phyloP scores from a whole-genome alignment of 1,284 basidiomycete species.

The Sporisorium scitamineum region DNA sequence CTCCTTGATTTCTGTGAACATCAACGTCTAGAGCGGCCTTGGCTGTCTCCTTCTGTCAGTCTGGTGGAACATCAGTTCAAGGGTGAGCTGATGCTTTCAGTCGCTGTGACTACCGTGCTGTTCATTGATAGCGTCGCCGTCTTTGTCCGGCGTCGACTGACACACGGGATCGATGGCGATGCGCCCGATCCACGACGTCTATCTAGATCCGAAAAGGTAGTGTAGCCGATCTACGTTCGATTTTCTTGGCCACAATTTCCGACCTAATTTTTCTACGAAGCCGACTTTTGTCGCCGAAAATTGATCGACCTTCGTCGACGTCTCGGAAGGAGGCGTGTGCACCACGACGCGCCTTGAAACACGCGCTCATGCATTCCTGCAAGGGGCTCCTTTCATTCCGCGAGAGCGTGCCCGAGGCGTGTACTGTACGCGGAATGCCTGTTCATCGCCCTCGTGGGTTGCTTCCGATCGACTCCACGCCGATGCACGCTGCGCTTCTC shows the following conservation, averaged over 20 bases:
- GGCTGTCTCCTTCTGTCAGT: too few species aligned
- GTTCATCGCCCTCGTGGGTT: not conserved
- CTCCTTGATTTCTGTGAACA: too few species aligned
- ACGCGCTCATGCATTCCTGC: conserved; percentile 3
- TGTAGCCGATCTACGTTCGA: not conserved
- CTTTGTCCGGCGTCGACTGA: not conserved
- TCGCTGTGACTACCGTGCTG: too few species aligned
- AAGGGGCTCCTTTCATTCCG: not conserved
- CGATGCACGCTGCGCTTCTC: not conserved
- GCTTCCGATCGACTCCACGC: not conserved
- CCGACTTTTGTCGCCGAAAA: not conserved
- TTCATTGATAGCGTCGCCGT: too few species aligned
- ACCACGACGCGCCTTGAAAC: not conserved
- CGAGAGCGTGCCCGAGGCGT: not conserved
- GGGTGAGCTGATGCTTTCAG: too few species aligned
- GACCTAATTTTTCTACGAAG: not conserved
- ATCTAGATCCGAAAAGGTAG: not conserved
- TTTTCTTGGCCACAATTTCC: not conserved
- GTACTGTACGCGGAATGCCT: conserved; percentile 2
- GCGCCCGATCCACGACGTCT: not conserved
- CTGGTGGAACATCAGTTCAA: too few species aligned
- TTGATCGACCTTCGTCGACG: not conserved
- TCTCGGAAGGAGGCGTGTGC: not conserved
- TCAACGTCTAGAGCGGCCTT: too few species aligned
- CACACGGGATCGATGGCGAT: not conserved